Evolutionary conservation across 805 yeast species (phyloP), one percentile per base, ranked within the genome.

Genomic region (Pichia phayaonensis): DNA sequence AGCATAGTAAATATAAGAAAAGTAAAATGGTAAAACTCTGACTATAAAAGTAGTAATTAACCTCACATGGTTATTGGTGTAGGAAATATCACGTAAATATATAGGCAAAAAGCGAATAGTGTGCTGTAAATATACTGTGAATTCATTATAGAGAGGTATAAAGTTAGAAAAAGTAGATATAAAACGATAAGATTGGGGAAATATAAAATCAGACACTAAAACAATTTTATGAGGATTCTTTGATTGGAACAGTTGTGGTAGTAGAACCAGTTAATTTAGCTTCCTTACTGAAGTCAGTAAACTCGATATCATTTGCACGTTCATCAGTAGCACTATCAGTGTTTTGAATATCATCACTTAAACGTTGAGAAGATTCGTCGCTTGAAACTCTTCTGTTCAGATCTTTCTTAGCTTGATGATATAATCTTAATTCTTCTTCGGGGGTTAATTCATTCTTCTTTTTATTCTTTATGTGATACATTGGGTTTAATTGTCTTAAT

Each of bases 401-500:
- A 13, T 63, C 53, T 10, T 22, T 12, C 46, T 70, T 69, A 46
- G 76, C 72, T 48, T 70, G 57, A 12, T 58, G 60, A 60, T 81
- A 79, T 59, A 83, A 68, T 24, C 67, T 74, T 12, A 69, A 72
- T 56, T 73, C 70, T 66, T 82, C 76, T 13, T 62, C 73, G 38
- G 65, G 63, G 31, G 78, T 61, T 61, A 81, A 62, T 55, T 79
- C 80, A 47, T 73, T 57, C 66, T 79, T 76, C 73, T 81, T 76
- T 74, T 80, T 80, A 56, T 75, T 74, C 69, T 80, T 84, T 53
- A 83, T 63, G 72, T 80, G 75, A 68, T 81, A 83, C 74, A 80
- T 72, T 64, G 89, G 90, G 67, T 81, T 83, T 66, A 84, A 56
- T 31, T 76, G 70, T 59, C 71, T 71, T 53, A 81, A 60, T 61